Evolutionary conservation across 2,329 filamentous ascomycete genomes (phyloP), one percentile per base, ranked within the genome.

Genomic region (Talaromyces sp.): DNA sequence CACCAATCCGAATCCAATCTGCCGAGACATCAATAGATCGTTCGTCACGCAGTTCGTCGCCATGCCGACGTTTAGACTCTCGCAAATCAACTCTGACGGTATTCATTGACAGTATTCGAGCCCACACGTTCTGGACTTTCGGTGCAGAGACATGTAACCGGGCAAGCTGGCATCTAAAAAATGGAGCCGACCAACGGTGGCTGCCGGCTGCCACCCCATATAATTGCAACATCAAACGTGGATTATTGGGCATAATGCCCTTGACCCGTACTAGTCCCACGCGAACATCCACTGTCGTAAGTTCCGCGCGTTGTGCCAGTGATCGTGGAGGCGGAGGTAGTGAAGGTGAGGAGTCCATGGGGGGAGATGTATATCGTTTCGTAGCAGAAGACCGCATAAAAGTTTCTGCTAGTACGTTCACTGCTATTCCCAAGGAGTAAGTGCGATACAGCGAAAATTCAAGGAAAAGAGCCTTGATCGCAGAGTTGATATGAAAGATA

Each of bases 371-470:
- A 19, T 65, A 13, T 39, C 68, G 19, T 13, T 65, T 54, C 27
- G 70, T 68, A 11, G 69, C 68, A 19, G 72, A 67, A 31, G 71
- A 67, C 24, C 72, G 75, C 59, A 74, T 72, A 58, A 93, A 91
- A 0, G 90, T 89, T 72, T 87, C 88, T 62, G 84, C 84, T 27
- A 99, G 76, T 2, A 96, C 91, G 73, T 88, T 88, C 27, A 85
- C 81, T 9, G 94, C 95, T 66, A 98, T 88, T 0, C 92, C 91
- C 31, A 96, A 84, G 0, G 93, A 90, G 73, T 97, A 99, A 74
- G 97, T 93, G 3, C 93, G 89, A 75, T 96, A 97, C 0, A 99
- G 84, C 0, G 96, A 99, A 74, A 98, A 98, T 60, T 96, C 90
- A 8, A 96, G 73, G 67, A 91, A 87, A 1, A 99, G 79, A 6